Evolutionary conservation across 2,329 filamentous ascomycete species (phyloP), one percentile per base, ranked within the genome.

Genomic region (Teratosphaeria pseudoeucalypti): DNA sequence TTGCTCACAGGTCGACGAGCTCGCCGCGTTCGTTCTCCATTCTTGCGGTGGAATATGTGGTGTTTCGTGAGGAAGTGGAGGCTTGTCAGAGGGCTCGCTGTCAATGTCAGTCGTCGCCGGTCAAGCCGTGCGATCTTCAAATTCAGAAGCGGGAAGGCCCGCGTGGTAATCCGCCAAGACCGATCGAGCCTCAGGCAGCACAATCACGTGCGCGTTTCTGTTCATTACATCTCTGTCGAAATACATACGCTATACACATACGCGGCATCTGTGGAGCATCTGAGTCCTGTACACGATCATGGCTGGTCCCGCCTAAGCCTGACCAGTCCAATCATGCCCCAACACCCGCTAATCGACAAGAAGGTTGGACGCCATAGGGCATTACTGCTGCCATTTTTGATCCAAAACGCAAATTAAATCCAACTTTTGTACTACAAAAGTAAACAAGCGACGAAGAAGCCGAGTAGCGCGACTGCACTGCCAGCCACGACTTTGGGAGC

Each of bases 1-100:
- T 61, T 61, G 80, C 87, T 81, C 87, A 96, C 90, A 96, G 91
- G 83, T 97, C 92, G 80, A 97, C 94, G 82, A 96, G 92, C 82
- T 97, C 91, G 83, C 92, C 92, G 83, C 91, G 91, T 85, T 97
- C 94, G 91, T 99, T 99, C 86, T 99, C 94, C 94, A 97, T 99
- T 81, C 85, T 92, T 59, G 62, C 60, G 54, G 60, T 72, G 71
- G 70, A 73, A 73, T 66, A 73, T 65, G 65, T 57, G 62, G 60
- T 63, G 61, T 66, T 57, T 47, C 57, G 58, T 53, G 37, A 47
- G 64, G 64, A n/a, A 16, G 52, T 61, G 55, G 55, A 55, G 52
- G 58, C 26, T n/a, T 47, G 34, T 57, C 34, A 54, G 49, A 53
- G n/a, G 23, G 23, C 23, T 59, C 39, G 52, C 34, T 54, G 56